Conservation (phyloP, 2,329 filamentous ascomycete genomes). For the Aschersonia sp. region DNA sequence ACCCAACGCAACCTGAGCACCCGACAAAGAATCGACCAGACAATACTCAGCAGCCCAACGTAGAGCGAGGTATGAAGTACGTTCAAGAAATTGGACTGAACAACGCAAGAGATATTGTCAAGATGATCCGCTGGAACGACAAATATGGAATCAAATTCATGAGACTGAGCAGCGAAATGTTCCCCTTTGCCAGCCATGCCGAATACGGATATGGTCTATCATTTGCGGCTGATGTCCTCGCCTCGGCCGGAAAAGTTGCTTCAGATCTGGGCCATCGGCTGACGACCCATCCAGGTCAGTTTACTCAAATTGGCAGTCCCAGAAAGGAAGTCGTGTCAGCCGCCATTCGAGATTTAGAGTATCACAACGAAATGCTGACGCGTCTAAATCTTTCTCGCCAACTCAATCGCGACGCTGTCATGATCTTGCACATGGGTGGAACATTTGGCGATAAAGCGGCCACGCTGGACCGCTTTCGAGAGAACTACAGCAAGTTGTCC, state of each 20-base stretch:
- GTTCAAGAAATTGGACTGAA: slow-evolving; percentile 65
- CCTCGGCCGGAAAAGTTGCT: slow-evolving; percentile 62
- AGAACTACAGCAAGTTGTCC: slow-evolving; percentile 55
- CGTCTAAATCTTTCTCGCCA: slow-evolving; percentile 66
- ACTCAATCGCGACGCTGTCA: slow-evolving; percentile 71
- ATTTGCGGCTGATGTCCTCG: slow-evolving; percentile 67
- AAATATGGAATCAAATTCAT: slow-evolving; percentile 86
- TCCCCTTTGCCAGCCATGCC: slow-evolving; percentile 82
- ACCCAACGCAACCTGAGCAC: slow-evolving; percentile 65
- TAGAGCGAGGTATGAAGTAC: slow-evolving; percentile 53
- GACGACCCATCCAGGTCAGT: slow-evolving; percentile 85
- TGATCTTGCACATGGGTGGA: slow-evolving; percentile 90
- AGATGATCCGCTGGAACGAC: slow-evolving; percentile 86
- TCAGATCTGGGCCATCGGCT: slow-evolving; percentile 69
- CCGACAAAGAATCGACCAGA: slow-evolving; percentile 77
- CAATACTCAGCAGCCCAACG: slow-evolving; percentile 50
- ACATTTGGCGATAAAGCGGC: slow-evolving; percentile 75
- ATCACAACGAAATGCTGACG: slow-evolving; percentile 73
- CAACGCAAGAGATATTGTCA: slow-evolving; percentile 70
- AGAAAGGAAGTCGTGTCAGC: slow-evolving; percentile 61
- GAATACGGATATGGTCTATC: slow-evolving; percentile 77
- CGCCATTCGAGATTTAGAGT: slow-evolving; percentile 69
- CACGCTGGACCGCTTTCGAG: slow-evolving; percentile 62
- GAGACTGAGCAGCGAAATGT: slow-evolving; percentile 89
- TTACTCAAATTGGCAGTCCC: slow-evolving; percentile 81